Base-by-base conservation (phyloP, 1,284 basidiomycete species). In the Meripilus lineatus region DNA sequence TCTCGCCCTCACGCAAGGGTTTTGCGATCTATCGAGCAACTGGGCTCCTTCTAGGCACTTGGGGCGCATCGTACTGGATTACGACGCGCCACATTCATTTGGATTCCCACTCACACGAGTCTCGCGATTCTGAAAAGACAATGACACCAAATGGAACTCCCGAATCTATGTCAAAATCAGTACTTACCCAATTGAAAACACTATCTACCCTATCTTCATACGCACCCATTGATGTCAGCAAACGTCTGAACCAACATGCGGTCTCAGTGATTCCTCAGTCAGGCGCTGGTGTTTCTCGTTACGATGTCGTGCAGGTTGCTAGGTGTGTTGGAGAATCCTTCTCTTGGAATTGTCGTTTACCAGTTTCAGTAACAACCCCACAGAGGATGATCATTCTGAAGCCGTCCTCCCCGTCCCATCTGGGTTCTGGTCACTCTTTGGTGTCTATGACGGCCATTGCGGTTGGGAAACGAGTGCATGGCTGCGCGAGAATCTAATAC, bases 341-440 rank as follows among this genome's bases (percentile, higher is more conserved):
- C 15, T 26, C 26, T 5, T 15, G 21, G 25, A 4, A 37, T 11
- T 32, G 24, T 25, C 25, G 18, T 22, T 42, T 23, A 3, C 40
- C 21, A n/a, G 14, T 38, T 26, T 15, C 37, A 64, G 60, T 40
- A 64, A 63, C 32, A 45, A 58, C 18, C 59, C 59, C 3, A 47
- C 47, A 7, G 62, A 64, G 40, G 59, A 63, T 26, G 56, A 58
- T 38, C 59, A 62, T 35, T 41, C 51, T 7, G 58, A 62, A 37
- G 53, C 49, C 1, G 46, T 59, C 3, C 30, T 59, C 4, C 54
- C 57, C 2, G 46, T 52, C 5, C 58, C 58, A 3, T 49, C 55
- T 14, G 60, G 56, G 2, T 47, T 54, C 41, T 65, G 65, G 64
- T 53, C 58, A 7, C 54, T 65, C 20, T 66, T 65, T 44, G 53